phyloP scores from a whole-genome alignment of 2,329 filamentous ascomycete genomes.

The Penicillium sp. region DNA sequence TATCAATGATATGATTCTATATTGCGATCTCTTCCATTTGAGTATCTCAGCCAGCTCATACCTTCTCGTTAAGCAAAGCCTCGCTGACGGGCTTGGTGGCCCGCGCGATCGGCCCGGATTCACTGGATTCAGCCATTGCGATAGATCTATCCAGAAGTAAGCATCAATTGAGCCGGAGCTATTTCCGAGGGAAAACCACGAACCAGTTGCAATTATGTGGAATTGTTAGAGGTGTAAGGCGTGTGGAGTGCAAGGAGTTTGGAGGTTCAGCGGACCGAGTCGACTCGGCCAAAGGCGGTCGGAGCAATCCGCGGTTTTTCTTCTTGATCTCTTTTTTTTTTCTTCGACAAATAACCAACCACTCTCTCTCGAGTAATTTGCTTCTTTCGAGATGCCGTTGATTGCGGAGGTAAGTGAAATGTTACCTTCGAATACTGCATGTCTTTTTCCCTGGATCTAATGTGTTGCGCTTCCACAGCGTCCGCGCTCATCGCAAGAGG shows the following conservation, averaged over 20 bases:
- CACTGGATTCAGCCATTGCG: constrained; percentile 50
- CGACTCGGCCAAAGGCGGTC: constrained; percentile 31
- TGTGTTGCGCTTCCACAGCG: constrained; percentile 23
- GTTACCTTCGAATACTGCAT: background rate
- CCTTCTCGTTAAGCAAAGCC: constrained; percentile 97
- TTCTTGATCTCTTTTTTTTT: constrained; percentile 15
- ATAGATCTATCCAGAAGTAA: constrained; percentile 18
- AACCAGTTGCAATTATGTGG: constrained; percentile 12
- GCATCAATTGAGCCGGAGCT: background rate
- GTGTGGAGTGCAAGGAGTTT: constrained; percentile 20
- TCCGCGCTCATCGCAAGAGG: constrained; percentile 36
- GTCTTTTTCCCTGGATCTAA: constrained; percentile 8
- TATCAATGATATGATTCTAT: background rate
- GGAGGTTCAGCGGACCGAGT: constrained; percentile 17
- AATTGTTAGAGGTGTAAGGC: constrained; percentile 15
- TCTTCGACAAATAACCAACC: constrained; percentile 13
- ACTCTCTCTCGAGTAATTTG: constrained; percentile 11
- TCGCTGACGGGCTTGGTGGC: constrained; percentile 79
- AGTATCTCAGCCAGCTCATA: constrained; percentile 36
- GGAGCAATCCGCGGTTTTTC: constrained; percentile 30
- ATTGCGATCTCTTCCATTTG: background rate
- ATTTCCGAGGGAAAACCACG: background rate
- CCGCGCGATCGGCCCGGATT: constrained; percentile 54
- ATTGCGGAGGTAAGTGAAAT: constrained; percentile 29
- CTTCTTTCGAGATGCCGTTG: constrained; percentile 28